phyloP scores from a whole-genome alignment of 352 stramenopile genomes.

The Pythium rishiriense region DNA sequence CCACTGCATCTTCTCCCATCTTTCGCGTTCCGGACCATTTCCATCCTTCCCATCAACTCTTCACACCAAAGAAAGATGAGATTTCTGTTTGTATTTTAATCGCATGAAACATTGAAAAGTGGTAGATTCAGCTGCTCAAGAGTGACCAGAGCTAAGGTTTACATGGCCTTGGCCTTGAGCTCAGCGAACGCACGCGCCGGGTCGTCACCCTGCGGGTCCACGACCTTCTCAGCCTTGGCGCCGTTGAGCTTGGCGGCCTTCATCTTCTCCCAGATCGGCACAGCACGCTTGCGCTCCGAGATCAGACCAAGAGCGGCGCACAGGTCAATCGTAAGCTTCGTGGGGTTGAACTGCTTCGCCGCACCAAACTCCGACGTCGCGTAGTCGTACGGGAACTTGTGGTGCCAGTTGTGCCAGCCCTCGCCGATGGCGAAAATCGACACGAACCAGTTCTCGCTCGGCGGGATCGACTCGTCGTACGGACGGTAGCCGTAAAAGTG shows the following conservation, averaged over 20 bases:
- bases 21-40: no score
- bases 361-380: constrained; percentile 97
- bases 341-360: constrained; percentile 97
- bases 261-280: constrained; percentile 94
- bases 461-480: constrained; percentile 95
- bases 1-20: no score
- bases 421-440: constrained; percentile 95
- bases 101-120: no score
- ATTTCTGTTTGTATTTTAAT: no score
- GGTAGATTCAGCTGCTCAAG: no score
- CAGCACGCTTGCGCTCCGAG: constrained; percentile 93
- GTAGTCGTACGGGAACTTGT: constrained; percentile 99
- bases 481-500: constrained; percentile 98
- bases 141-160: no score
- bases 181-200: constrained; percentile 53
- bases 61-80: no score
- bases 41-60: no score
- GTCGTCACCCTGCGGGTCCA: constrained; percentile 61
- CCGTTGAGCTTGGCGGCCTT: constrained; percentile 44
- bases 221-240: constrained; percentile 39
- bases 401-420: constrained; percentile 99
- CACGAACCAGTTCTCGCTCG: constrained; percentile 95
- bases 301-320: constrained; percentile 91
- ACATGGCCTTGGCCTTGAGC: constrained; percentile 60
- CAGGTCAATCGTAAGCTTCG: constrained; percentile 97